Evolutionary conservation across 2,329 filamentous ascomycete genomes (phyloP).

Genomic region (Arthrobotrys conoides): DNA sequence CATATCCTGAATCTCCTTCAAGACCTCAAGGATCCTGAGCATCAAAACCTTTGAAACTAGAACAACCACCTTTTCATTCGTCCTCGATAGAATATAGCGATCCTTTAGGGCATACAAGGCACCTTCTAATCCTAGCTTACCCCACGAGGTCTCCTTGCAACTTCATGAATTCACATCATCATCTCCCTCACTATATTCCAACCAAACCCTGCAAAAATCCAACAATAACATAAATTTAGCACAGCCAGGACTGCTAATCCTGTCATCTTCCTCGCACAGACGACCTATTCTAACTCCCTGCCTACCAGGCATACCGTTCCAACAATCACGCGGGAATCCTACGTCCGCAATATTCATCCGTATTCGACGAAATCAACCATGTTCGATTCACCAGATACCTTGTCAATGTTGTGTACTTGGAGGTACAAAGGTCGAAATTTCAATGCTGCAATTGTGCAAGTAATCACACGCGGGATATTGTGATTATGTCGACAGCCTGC

Average conservation of each 20-base stretch:
- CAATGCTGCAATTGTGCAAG: not conserved
- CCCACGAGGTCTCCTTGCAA: conserved; percentile 26
- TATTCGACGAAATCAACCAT: conserved; percentile 9
- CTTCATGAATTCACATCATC: conserved; percentile 2
- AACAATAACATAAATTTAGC: conserved; percentile 22
- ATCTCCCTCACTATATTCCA: not conserved
- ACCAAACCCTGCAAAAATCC: conserved; percentile 13
- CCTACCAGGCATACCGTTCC: conserved; percentile 16
- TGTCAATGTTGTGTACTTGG: conserved; percentile 30
- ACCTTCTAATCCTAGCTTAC: conserved; percentile 3
- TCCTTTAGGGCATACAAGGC: conserved; percentile 34
- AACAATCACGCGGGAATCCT: conserved; percentile 28
- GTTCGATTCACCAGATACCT: conserved; percentile 21
- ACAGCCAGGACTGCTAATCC: conserved; percentile 3
- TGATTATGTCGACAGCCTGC: conserved; percentile 6
- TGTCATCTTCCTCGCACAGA: conserved; percentile 3
- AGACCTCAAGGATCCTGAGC: not conserved
- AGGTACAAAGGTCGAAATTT: conserved; percentile 23
- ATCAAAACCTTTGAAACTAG: not conserved
- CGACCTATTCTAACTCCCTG: conserved; percentile 9
- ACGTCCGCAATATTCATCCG: conserved; percentile 13
- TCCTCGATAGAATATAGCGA: not conserved
- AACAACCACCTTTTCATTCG: not conserved
- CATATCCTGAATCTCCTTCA: not conserved
- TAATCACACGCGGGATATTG: not conserved